Percentiles rank a stretch among this genome's conserved stretches.
These are phyloP conservation scores for Diaporthe sp. DNA, from an alignment of 2,329 filamentous ascomycete species.

Conservation along the genomic window DNA sequence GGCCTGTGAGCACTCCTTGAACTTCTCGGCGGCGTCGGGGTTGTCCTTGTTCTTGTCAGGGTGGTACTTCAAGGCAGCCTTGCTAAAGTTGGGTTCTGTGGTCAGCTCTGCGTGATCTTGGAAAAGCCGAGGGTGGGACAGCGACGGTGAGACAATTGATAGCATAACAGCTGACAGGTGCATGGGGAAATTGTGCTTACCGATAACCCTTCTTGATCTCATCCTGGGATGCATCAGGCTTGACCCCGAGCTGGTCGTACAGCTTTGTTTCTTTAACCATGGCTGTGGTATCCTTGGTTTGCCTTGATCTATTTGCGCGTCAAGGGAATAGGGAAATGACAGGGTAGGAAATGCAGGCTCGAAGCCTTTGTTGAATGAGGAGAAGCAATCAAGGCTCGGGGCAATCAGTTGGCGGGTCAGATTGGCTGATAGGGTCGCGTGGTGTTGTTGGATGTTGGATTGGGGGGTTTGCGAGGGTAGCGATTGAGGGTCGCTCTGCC, in stretches of 20 bases:
- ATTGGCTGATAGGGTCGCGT: constrained; percentile 24
- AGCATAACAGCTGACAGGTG: not conserved
- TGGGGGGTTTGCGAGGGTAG: not conserved
- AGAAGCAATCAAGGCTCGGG: constrained; percentile 29
- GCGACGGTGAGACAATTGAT: not conserved
- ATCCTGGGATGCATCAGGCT: constrained; percentile 86
- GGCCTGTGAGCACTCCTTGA: constrained; percentile 97
- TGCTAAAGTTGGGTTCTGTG: constrained; percentile 63
- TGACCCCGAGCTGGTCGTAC: constrained; percentile 87
- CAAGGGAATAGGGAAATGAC: not conserved
- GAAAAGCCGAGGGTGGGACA: not conserved
- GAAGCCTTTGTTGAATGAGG: constrained; percentile 24
- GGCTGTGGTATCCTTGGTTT: constrained; percentile 49
- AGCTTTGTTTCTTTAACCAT: constrained; percentile 98
- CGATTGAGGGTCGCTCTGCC: constrained; percentile 16
- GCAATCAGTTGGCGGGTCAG: constrained; percentile 27
- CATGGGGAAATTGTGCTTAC: constrained; percentile 61
- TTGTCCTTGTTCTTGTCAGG: constrained; percentile 99
- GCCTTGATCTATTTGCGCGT: not conserved
- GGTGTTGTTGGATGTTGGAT: constrained; percentile 6
- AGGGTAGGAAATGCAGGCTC: constrained; percentile 23
- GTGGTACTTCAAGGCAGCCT: constrained; percentile 91
- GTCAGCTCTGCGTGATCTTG: constrained; percentile 51
- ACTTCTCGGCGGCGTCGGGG: constrained; percentile 87
- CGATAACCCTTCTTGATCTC: constrained; percentile 98